Percentiles rank a stretch among this genome's conserved stretches.
These are phyloP conservation scores for Ottelia alismoides DNA, from an alignment of 106 monocot genomes.

Conservation along the genomic window DNA sequence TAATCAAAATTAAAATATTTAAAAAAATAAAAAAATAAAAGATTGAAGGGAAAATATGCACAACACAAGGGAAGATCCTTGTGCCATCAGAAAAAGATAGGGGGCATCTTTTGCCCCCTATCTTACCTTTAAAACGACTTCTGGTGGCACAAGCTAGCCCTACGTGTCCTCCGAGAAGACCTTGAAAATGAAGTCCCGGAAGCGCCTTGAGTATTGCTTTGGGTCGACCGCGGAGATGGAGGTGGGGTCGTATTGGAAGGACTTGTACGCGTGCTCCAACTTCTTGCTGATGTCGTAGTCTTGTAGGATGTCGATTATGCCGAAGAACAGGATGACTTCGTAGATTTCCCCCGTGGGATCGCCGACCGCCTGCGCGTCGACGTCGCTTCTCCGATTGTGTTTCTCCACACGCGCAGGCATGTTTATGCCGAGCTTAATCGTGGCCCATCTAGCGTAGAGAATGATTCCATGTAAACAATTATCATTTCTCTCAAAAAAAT, in stretches of 20 bases:
- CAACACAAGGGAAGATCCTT: too few relatives aligned
- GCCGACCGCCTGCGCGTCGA: slow-evolving; percentile 33
- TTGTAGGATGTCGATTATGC: slow-evolving; percentile 89
- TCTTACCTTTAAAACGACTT: too few relatives aligned
- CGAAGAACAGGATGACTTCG: slow-evolving; percentile 64
- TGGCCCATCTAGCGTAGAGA: slow-evolving; percentile 17
- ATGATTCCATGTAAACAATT: too few relatives aligned
- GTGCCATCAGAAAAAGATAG: too few relatives aligned
- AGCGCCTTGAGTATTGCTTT: slow-evolving; percentile 56
- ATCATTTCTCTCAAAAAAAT: too few relatives aligned
- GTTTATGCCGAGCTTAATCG: slow-evolving; percentile 39
- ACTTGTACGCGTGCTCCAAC: slow-evolving; percentile 80
- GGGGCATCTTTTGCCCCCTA: too few relatives aligned
- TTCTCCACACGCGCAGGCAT: slow-evolving; percentile 67
- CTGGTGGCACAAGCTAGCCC: too few relatives aligned
- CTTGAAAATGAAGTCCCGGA: slow-evolving; percentile 52
- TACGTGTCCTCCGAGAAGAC: slow-evolving; percentile 47
- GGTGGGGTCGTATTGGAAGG: slow-evolving; percentile 70
- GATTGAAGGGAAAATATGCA: too few relatives aligned
- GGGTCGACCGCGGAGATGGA: slow-evolving; percentile 92
- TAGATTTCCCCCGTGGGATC: slow-evolving; percentile 61
- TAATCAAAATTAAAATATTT: too few relatives aligned
- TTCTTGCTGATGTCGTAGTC: slow-evolving; percentile 85
- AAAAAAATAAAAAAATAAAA: too few relatives aligned
- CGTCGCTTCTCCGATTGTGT: slow-evolving; percentile 20